These are phyloP conservation scores for Petunia secreta DNA, from an alignment of 257 asterid genomes.

Conservation along the genomic window DNA sequence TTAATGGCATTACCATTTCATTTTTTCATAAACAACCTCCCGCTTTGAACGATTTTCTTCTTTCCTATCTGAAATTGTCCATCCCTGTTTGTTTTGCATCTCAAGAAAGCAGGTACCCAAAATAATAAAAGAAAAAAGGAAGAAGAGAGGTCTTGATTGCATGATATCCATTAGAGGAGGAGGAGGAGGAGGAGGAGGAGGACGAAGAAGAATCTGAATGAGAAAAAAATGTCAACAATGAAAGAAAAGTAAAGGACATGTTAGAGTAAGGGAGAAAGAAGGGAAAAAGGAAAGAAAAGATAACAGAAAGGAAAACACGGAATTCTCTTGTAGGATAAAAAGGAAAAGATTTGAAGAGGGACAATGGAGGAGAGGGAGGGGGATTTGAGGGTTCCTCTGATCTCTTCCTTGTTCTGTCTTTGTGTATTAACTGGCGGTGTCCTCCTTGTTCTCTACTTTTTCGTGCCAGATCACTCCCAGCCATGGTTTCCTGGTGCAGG, in stretches of 20 bases:
- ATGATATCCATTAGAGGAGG: slow-evolving; percentile 18
- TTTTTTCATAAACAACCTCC: slow-evolving; percentile 26
- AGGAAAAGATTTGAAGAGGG: neutral
- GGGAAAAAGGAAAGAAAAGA: neutral
- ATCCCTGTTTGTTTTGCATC: slow-evolving; percentile 17
- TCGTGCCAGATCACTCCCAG: slow-evolving; percentile 33
- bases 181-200: neutral
- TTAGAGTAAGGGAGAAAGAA: slow-evolving; percentile 11
- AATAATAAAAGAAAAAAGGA: neutral
- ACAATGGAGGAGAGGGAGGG: slow-evolving; percentile 46
- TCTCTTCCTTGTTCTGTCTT: slow-evolving; percentile 38
- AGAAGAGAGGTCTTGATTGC: slow-evolving; percentile 2
- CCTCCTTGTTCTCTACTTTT: slow-evolving; percentile 39
- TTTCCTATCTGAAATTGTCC: slow-evolving; percentile 31
- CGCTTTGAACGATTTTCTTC: slow-evolving; percentile 26
- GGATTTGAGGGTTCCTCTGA: slow-evolving; percentile 44
- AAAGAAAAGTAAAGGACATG: slow-evolving; percentile 1
- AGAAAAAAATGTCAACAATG: neutral
- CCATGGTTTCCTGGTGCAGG: slow-evolving; percentile 45
- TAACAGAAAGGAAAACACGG: neutral
- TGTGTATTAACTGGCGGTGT: slow-evolving; percentile 41
- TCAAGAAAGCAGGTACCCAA: neutral
- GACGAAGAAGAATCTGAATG: neutral
- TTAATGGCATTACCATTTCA: slow-evolving; percentile 4
- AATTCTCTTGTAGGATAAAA: slow-evolving; percentile 1